These are phyloP conservation scores for Vanderwaltozyma yarrowii DNA, from an alignment of 805 yeast genomes.

Conservation along the genomic window DNA sequence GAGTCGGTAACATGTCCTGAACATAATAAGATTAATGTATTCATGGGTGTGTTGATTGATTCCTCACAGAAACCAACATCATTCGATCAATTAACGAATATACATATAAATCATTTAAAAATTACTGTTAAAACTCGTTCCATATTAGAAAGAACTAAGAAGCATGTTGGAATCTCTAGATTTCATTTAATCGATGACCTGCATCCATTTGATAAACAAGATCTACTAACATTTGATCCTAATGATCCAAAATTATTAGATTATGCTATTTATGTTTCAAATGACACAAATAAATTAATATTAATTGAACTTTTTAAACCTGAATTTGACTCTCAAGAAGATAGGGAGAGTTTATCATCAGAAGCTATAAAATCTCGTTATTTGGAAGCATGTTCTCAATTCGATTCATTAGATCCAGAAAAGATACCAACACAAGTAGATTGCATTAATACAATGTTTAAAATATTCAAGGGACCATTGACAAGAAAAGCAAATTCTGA, in stretches of 20 bases:
- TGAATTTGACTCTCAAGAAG: slow-evolving; percentile 37
- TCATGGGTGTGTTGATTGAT: slow-evolving; percentile 19
- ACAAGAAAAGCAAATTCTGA: slow-evolving; percentile 31
- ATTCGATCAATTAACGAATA: slow-evolving; percentile 9
- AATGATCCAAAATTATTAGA: slow-evolving; percentile 33
- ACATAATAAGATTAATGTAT: slow-evolving; percentile 23
- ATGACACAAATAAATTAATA: slow-evolving; percentile 36
- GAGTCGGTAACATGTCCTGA: slow-evolving; percentile 20
- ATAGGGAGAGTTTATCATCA: slow-evolving; percentile 38
- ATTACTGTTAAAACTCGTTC: slow-evolving; percentile 27
- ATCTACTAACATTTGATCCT: slow-evolving; percentile 12
- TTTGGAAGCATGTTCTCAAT: slow-evolving; percentile 26
- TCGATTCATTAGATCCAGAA: slow-evolving; percentile 18
- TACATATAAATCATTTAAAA: slow-evolving; percentile 28
- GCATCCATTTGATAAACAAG: slow-evolving; percentile 27
- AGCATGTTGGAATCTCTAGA: slow-evolving; percentile 24
- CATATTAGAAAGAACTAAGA: slow-evolving; percentile 20
- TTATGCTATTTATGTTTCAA: slow-evolving; percentile 38
- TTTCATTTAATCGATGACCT: slow-evolving; percentile 24
- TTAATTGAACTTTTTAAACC: slow-evolving; percentile 44
- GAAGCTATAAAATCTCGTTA: slow-evolving; percentile 45
- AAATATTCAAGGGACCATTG: slow-evolving; percentile 61
- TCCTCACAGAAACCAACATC: slow-evolving; percentile 3
- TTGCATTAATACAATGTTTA: slow-evolving; percentile 51
- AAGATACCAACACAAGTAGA: slow-evolving; percentile 42